A percentile compares a stretch with the other conserved stretches of the same genome.
These are phyloP conservation scores for Trifolium pratense DNA, from an alignment of 306 rosid genomes.

Conservation along the genomic window DNA sequence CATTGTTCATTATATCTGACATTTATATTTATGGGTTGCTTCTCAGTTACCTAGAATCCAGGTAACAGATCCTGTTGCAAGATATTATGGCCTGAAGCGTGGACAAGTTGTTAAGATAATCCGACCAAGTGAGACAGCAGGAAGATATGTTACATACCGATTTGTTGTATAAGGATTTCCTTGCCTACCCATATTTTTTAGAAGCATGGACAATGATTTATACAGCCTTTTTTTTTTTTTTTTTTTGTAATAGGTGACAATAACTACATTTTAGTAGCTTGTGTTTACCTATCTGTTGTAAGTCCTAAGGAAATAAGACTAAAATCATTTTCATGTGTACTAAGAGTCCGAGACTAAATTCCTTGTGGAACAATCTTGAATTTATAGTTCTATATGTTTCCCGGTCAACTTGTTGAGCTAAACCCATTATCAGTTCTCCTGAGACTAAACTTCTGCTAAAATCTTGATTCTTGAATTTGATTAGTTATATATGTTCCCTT, in stretches of 20 bases:
- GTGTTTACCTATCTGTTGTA: neutral
- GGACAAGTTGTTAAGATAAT: conserved; percentile 92
- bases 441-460: no score
- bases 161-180: conserved; percentile 56
- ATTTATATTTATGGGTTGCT: neutral
- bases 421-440: no score
- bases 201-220: neutral
- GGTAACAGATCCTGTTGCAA: conserved; percentile 80
- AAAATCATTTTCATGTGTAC: neutral
- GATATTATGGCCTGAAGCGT: conserved; percentile 88
- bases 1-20: conserved; percentile 8
- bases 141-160: conserved; percentile 81
- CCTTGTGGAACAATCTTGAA: neutral
- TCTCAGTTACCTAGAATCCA: conserved; percentile 87
- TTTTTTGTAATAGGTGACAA: conserved; percentile 1
- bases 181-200: conserved; percentile 1
- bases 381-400: neutral
- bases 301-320: neutral
- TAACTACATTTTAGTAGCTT: neutral
- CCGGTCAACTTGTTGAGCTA: no score
- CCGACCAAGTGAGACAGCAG: conserved; percentile 87
- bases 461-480: no score
- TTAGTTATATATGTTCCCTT: no score
- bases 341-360: neutral
- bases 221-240: neutral